Base-by-base conservation (phyloP, 352 stramenopile genomes). In the Aphanomyces invadans region DNA sequence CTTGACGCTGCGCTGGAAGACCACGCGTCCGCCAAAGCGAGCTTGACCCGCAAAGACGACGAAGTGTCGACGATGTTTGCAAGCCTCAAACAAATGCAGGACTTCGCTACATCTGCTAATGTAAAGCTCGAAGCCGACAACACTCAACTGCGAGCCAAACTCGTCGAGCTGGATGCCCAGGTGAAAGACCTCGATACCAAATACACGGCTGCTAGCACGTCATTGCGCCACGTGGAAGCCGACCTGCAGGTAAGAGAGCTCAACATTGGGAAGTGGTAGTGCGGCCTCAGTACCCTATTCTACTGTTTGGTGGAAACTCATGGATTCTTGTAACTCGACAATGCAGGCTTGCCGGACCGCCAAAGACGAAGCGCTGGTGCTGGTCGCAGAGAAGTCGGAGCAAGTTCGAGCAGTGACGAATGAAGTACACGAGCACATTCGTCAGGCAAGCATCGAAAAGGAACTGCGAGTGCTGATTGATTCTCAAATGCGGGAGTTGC, bases 31-130 rank as follows among this genome's bases (percentile, higher is more conserved):
- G 46, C 87, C 19, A 88, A 88, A 51, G 72, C 73, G 2, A 89
- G 83, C 61, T 65, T 90, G 9, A 79, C 76, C 46, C 75, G 81
- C 21, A 89, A 89, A 55, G 80, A 92, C 21, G 72, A 81, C 57
- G 83, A 92, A 52, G 74, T 87, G 0, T 84, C 79, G 1, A 79
- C 79, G 33, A 71, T 89, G 17, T 74, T 90, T 15, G 80, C 76
- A 31, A 90, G 73, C 63, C 71, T 90, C 68, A 87, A 79, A 17
- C 78, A 92, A 51, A 89, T 90, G 36, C 83, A 90, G 33, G 89
- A 86, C 48, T 78, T 90, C 66, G 86, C 82, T 26, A 75, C 77
- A 7, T 76, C 75, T 52, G 75, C 81, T 19, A 90, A 73, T 49
- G 77, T 71, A 15, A 88, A 89, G 63, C 61, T 87, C 36, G 80